Base-by-base conservation (phyloP, 1,139 yeast genomes). In the Suhomyces chickasaworum region DNA sequence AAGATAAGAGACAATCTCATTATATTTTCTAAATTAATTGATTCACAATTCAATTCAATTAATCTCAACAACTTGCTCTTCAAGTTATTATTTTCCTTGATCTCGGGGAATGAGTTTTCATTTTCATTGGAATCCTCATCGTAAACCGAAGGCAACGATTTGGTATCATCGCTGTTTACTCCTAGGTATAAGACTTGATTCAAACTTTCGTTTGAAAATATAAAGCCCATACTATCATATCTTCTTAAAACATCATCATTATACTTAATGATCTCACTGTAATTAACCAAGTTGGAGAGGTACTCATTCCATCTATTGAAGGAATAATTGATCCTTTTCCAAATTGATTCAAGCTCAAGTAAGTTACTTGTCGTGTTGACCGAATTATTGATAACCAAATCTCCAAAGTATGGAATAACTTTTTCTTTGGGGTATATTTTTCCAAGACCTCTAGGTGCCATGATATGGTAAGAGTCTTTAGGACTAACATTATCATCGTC, bases 351-450 rank as follows among this genome's bases (percentile, higher is more conserved):
- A 54, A 87, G 77, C 45, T 83, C 86, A 53, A 77, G 77, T 42
- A 84, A 66, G 31, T 78, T 73, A 25, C 75, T 61, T 33, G 66
- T 65, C 49, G 61, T 65, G 22, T 66, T 48, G 8, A 51, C 46
- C n/a, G 55, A 49, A 34, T 52, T 52, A 56, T 71, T 71, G 32
- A 75, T 67, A 2, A 66, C 61, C 47, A 91, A 71, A 60, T 91
- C 98, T 16, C 97, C 97, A 70, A 89, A 91, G 63, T 85, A 91
- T 0, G 98, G 97, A 38, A 93, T 84, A 9, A 89, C 96, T 41
- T 82, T 80, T 45, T 83, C 84, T 58, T 88, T 87, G 0, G 95
- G 81, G 57, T 86, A 89, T 1, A 81, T 73, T 52, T 81, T 81
- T 27, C 97, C 96, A 54, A 90, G 76, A 6, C 95, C 95, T 57